Evolutionary conservation across 164 flowering plant species (phyloP).

Genomic region (grape (Vitis vinifera)): DNA sequence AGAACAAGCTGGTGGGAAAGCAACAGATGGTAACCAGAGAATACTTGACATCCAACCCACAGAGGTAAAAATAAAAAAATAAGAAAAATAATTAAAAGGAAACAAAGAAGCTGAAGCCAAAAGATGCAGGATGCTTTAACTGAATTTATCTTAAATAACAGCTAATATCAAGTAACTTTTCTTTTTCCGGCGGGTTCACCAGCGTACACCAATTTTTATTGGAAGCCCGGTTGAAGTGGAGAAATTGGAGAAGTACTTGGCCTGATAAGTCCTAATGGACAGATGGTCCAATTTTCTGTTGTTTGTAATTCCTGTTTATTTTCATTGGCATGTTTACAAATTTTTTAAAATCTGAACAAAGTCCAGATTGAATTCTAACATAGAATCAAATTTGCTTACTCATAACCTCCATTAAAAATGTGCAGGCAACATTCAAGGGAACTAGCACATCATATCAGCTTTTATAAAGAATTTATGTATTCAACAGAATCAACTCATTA

Average conservation of each 20-base stretch:
- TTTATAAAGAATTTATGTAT: background rate
- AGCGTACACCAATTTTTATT: slow-evolving; percentile 67
- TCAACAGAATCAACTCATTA: background rate
- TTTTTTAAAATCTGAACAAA: too few relatives aligned
- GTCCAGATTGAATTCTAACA: background rate
- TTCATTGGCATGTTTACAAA: too few relatives aligned
- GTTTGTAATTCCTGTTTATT: too few relatives aligned
- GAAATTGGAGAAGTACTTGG: slow-evolving; percentile 63
- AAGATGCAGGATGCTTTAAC: too few relatives aligned
- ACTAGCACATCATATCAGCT: background rate
- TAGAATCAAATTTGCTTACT: background rate
- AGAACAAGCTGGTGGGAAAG: slow-evolving; percentile 89
- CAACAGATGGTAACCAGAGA: slow-evolving; percentile 63
- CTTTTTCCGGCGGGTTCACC: slow-evolving; percentile 57
- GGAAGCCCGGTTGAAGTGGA: slow-evolving; percentile 79
- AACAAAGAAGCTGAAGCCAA: too few relatives aligned
- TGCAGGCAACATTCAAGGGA: background rate
- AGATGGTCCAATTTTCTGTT: background rate
- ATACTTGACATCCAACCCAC: slow-evolving; percentile 66
- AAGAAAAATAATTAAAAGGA: too few relatives aligned
- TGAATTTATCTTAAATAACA: background rate
- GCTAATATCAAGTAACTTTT: background rate
- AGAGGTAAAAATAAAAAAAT: slow-evolving; percentile 33
- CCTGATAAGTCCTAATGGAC: slow-evolving; percentile 19
- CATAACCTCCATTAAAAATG: background rate